Base-by-base conservation (phyloP, 2,329 filamentous ascomycete genomes). In the Chaetomium olivaceum region DNA sequence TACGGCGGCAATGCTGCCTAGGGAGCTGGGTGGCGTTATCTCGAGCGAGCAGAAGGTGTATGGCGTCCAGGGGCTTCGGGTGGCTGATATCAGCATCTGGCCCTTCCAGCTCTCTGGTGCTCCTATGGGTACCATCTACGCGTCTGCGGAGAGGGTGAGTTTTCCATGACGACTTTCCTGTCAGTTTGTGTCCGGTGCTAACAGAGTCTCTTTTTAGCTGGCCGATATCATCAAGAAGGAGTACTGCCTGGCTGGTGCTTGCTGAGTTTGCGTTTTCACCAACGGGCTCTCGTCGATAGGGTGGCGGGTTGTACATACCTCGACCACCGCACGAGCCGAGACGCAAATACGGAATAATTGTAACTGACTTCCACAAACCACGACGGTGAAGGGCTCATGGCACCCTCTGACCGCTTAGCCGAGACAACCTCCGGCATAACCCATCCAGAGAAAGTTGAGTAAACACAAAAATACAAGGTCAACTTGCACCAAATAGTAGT, bases 121-220 rank as follows among this genome's bases (percentile, higher is more conserved):
- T n/a, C 70, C 71, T n/a, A 65, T 68, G 51, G 71, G 64, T 11
- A 73, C 69, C 4, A 66, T 70, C 61, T 73, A 73, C 50, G 71
- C 67, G 9, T 52, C 64, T 9, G 67, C 59, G 11, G 72, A 71
- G 63, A 71, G 69, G 63, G 67, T 64, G 7, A 43, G 66, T 62
- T 52, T 6, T 21, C 23, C 21, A 29, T 36, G 9, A 5, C 25
- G 25, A 19, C 23, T 9, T 31, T 23, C 3, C 21, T 16, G n/a
- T n/a, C 3, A 1, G 7, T n/a, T 7, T 14, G 39, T 1, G 19
- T 21, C 16, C 39, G 12, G 31, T n/a, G 19, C 50, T 43, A 27
- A 57, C 56, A 3, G 8, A n/a, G 21, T 46, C 6, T 23, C 29
- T 43, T 50, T 23, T 23, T 33, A 71, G 68, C 69, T 72, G 56